Evolutionary conservation across 345 rosid genomes (phyloP).

Genomic region (Streptanthus diversifolius): DNA sequence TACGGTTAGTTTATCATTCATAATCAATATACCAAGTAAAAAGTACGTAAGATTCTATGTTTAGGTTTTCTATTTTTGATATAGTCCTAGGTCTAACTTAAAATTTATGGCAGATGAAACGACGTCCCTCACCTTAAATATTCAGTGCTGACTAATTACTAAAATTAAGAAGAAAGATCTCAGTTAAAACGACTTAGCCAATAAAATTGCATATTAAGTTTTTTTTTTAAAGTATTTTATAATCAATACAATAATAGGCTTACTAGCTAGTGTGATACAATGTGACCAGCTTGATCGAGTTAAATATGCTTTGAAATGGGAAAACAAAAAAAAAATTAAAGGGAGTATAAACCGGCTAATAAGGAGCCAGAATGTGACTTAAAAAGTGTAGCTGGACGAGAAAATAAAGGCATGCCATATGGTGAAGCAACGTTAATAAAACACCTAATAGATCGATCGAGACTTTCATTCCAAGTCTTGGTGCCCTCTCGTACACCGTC

Average conservation of each 20-base stretch:
- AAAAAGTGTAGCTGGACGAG: slow-evolving; percentile 7
- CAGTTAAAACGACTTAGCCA: not conserved
- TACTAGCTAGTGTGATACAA: not conserved
- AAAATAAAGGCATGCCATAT: slow-evolving; percentile 24
- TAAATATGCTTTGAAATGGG: not conserved
- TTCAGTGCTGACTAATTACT: not conserved
- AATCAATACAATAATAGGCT: not conserved
- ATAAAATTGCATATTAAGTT: not conserved
- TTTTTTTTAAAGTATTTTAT: not conserved
- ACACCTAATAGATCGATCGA: not conserved
- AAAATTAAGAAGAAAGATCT: not conserved
- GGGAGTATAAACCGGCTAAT: not conserved
- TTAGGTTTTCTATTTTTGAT: not conserved
- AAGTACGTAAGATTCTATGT: not conserved
- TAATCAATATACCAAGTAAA: not conserved
- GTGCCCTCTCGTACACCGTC: slow-evolving; percentile 27
- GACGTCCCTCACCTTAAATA: not conserved
- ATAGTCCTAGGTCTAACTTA: not conserved
- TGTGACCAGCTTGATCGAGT: slow-evolving; percentile 11
- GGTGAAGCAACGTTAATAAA: slow-evolving; percentile 27
- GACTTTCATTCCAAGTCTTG: slow-evolving; percentile 20
- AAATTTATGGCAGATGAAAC: not conserved
- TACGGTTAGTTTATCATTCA: not conserved
- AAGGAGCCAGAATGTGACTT: slow-evolving; percentile 18
- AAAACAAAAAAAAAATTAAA: too few species aligned